These are phyloP conservation scores for Lathyrus aphaca DNA, from an alignment of 306 rosid species.

Conservation along the genomic window DNA sequence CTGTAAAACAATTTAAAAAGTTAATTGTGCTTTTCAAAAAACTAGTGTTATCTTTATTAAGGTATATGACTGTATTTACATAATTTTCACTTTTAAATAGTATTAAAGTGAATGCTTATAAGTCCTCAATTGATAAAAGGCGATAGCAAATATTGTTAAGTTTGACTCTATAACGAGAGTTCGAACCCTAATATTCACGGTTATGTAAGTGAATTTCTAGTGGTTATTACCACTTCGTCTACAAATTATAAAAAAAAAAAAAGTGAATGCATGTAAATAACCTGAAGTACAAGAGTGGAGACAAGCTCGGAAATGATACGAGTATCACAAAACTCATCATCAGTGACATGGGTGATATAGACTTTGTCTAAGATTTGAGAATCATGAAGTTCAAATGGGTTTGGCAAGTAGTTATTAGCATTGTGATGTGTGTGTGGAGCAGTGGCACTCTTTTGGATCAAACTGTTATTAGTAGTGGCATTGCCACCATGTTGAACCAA, in stretches of 20 bases:
- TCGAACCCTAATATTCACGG: no score
- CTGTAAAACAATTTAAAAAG: slow-evolving; percentile 28
- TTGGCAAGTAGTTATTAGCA: slow-evolving; percentile 10
- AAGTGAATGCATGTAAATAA: not conserved
- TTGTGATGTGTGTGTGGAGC: slow-evolving; percentile 6
- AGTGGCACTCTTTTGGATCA: slow-evolving; percentile 22
- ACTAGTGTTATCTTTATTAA: not conserved
- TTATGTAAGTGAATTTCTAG: no score
- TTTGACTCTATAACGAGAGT: no score
- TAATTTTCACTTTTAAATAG: not conserved
- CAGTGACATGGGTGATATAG: slow-evolving; percentile 41
- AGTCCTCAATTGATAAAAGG: no score
- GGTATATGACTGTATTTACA: not conserved
- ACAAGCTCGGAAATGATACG: slow-evolving; percentile 32
- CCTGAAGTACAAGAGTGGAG: slow-evolving; percentile 42
- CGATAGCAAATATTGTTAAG: no score
- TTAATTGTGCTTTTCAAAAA: slow-evolving; percentile 1
- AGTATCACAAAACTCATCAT: slow-evolving; percentile 37
- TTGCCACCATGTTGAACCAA: not conserved
- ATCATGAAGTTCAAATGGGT: slow-evolving; percentile 38
- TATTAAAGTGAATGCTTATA: not conserved
- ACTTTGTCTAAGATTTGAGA: slow-evolving; percentile 41
- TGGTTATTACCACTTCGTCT: no score
- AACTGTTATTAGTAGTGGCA: not conserved
- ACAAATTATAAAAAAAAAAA: no score